Evolutionary conservation across 805 yeast species (phyloP), one percentile per base, ranked within the genome.

Genomic region (Starmerella bombi): DNA sequence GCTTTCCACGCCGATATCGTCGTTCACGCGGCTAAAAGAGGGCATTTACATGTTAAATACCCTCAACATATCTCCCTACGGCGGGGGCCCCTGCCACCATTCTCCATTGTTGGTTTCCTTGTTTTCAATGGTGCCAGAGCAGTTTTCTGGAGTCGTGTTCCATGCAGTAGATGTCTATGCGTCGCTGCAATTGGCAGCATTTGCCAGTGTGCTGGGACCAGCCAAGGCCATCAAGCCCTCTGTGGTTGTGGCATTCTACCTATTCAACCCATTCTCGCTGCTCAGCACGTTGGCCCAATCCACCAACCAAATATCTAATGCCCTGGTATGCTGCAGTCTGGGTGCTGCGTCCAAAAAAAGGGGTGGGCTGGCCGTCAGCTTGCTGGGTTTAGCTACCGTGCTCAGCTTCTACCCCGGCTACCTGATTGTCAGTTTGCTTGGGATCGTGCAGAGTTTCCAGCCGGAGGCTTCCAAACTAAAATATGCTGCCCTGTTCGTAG

Each of bases 81-180:
- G 74, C 45, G 95, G 96, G 8, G 93, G 93, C 19, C 75, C 85
- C 15, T 78, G 79, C 27, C 88, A 84, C 59, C 94, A 84, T 51
- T 75, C 93, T 3, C 94, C 95, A 3, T 55, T 85, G 16, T 53
- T 88, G 18, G 67, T 83, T 27, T 61, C 66, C 2, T 44, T 74
- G 1, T 66, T 78, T 54, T 62, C 68, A 9, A 36, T 62, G 5
- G 34, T 73, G 6, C 49, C 56, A n/a, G 27, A 16, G 9, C 3
- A 7, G 4, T 2, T 38, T 17, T 34, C 53, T 36, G 62, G 66
- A 40, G 44, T 71, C 9, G 25, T 80, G 2, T 86, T 67, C 57
- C 70, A 86, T 0, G 35, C 64, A 1, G 51, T 71, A 2, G 96
- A 88, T 58, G 60, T 72, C 4, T 54, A 70, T 3, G 70, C 75